phyloP scores from a whole-genome alignment of 1,284 basidiomycete species.

The Fomes fomentarius region DNA sequence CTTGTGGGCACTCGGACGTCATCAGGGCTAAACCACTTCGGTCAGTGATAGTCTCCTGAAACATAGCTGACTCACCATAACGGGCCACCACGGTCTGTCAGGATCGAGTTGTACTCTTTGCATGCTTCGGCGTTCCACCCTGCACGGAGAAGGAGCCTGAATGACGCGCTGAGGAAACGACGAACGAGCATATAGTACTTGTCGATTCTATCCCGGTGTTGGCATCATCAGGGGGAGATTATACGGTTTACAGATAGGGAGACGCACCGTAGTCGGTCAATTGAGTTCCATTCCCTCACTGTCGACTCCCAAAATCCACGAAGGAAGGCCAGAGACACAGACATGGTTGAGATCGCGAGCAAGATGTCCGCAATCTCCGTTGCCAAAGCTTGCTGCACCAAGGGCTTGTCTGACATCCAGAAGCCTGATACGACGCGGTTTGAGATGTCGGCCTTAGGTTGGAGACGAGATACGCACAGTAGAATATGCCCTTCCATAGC shows the following conservation, averaged over 20 bases:
- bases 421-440: constrained; percentile 62
- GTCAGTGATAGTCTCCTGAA: too few species aligned
- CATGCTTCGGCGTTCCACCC: constrained; percentile 68
- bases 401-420: constrained; percentile 99
- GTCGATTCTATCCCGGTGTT: constrained; percentile 91
- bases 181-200: constrained; percentile 97
- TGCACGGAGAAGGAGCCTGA: constrained; percentile 74
- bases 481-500: constrained; percentile 98
- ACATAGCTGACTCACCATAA: constrained; percentile 59
- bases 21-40: constrained; percentile 52
- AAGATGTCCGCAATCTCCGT: constrained; percentile 83
- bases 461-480: constrained; percentile 64
- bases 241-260: background rate
- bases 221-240: background rate
- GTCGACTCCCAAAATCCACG: constrained; percentile 90
- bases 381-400: constrained; percentile 93
- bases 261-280: constrained; percentile 86
- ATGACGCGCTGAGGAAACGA: constrained; percentile 84
- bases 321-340: constrained; percentile 77
- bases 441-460: too few species aligned
- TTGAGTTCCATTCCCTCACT: constrained; percentile 89
- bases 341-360: constrained; percentile 63
- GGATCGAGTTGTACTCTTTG: constrained; percentile 67
- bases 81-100: constrained; percentile 70
- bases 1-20: constrained; percentile 80